phyloP scores from a whole-genome alignment of 78 protist species.

The Polysphondylium violaceum region DNA sequence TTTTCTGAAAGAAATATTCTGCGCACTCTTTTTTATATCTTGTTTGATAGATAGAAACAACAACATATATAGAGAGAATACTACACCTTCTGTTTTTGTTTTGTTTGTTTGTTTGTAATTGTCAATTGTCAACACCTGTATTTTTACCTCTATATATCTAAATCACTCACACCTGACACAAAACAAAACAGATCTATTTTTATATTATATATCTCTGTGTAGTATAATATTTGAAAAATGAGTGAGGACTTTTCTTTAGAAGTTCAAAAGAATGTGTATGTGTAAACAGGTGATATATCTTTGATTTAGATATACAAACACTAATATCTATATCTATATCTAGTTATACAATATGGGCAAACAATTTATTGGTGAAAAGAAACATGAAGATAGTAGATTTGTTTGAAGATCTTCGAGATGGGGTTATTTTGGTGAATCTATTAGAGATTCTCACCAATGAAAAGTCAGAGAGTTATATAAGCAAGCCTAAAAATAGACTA shows the following conservation, averaged over 20 bases:
- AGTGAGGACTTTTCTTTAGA: conserved; percentile 54
- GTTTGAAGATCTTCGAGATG: conserved; percentile 68
- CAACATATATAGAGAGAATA: no score
- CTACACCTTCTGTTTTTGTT: neutral
- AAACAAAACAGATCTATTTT: no score
- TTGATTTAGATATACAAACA: neutral
- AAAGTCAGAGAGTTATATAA: conserved; percentile 31
- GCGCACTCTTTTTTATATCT: neutral
- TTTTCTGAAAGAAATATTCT: no score
- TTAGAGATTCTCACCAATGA: conserved; percentile 51
- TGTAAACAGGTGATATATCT: neutral
- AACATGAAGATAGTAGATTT: conserved; percentile 19
- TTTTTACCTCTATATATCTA: no score
- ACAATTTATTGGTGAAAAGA: conserved; percentile 48
- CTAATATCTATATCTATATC: neutral
- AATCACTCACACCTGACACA: no score
- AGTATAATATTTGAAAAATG: neutral
- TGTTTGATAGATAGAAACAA: neutral
- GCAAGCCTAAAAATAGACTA: conserved; percentile 63
- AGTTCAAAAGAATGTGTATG: conserved; percentile 53
- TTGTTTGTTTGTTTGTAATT: neutral
- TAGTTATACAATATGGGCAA: conserved; percentile 76
- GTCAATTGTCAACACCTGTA: no score
- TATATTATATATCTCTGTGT: no score
- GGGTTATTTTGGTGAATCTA: conserved; percentile 36